Evolutionary conservation across 768 basidiomycete species (phyloP).

Genomic region (Epithele typhae): DNA sequence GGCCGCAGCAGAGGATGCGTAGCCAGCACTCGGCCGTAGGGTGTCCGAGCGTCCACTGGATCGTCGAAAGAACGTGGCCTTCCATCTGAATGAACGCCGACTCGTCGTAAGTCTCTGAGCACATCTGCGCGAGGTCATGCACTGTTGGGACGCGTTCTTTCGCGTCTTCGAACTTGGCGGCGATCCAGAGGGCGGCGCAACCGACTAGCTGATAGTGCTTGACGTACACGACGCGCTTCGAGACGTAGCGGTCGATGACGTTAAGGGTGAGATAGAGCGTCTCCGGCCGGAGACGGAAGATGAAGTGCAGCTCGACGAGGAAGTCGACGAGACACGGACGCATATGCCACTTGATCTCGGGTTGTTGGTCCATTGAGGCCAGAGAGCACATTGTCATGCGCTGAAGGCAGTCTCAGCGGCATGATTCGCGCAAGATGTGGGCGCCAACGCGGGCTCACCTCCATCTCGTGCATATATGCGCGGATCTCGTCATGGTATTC

Average conservation of each 20-base stretch:
- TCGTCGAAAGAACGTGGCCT: constrained; percentile 91
- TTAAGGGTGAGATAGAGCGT: constrained; percentile 98
- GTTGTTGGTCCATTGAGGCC: constrained; percentile 98
- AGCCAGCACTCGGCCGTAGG: constrained; percentile 99
- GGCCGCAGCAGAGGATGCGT: constrained; percentile 72
- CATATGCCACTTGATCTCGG: constrained; percentile 99
- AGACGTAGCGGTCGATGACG: constrained; percentile 98
- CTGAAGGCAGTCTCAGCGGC: constrained; percentile 33
- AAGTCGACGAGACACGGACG: constrained; percentile 98
- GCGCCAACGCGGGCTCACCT: constrained; percentile 66
- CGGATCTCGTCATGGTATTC: constrained; percentile 94
- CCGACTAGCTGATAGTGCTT: constrained; percentile 99
- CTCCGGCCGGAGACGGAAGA: constrained; percentile 95
- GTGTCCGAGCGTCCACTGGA: constrained; percentile 95
- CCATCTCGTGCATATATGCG: constrained; percentile 96
- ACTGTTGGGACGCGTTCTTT: constrained; percentile 98
- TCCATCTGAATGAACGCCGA: constrained; percentile 99
- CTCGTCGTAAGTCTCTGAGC: constrained; percentile 95
- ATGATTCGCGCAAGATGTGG: neutral
- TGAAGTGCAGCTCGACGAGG: constrained; percentile 97
- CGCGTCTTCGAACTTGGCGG: constrained; percentile 98
- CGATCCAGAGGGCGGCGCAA: constrained; percentile 98
- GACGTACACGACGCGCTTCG: constrained; percentile 96
- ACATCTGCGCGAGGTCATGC: constrained; percentile 90
- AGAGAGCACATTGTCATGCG: constrained; percentile 85